Base-by-base conservation (phyloP, 2,329 filamentous ascomycete genomes). In the Xylaria sp. region DNA sequence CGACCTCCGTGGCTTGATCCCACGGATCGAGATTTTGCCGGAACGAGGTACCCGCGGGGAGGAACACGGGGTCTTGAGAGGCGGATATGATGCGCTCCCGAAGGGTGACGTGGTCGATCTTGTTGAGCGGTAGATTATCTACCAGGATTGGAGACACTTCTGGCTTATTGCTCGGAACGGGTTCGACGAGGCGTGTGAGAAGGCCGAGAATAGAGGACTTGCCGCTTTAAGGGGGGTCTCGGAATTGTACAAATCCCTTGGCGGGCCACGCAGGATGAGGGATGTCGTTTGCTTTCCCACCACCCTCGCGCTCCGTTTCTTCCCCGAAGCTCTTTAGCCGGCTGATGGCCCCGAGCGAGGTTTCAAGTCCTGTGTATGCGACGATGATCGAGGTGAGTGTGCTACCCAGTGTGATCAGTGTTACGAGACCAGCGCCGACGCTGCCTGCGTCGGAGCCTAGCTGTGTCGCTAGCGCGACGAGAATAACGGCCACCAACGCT, bases 61-160 rank as follows among this genome's bases (percentile, higher is more conserved):
- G 72, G 72, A 84, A 83, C 9, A 82, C 79, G 1, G 80, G 67
- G 16, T 84, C 82, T 72, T 85, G 83, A 0, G 83, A 81, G 1
- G 84, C 73, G 3, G 80, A 78, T 54, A 82, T 80, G 40, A 84
- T 76, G 5, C 78, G 79, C 40, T 77, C 75, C 3, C 82, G 80
- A 1, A 84, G 75, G 0, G 73, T 70, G 1, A 71, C 9, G 5
- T 80, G 76, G 50, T 80, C 68, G 3, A 84, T 74, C 16, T 70
- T 71, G 29, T 75, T 51, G 0, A 80, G 77, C 0, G 75, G 67
- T 0, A 76, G 67, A 58, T 72, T 72, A 59, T 84, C 82, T 60
- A 84, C 81, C 0, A 66, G 50, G n/a, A 81, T 78, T 12, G 5
- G 21, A 21, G 71, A 32, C 3, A 70, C 10, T n/a, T 23, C 44